Evolutionary conservation across 2,329 filamentous ascomycete genomes (phyloP), one percentile per base, ranked within the genome.

Genomic region (Ophiocordyceps camponoti-floridani): DNA sequence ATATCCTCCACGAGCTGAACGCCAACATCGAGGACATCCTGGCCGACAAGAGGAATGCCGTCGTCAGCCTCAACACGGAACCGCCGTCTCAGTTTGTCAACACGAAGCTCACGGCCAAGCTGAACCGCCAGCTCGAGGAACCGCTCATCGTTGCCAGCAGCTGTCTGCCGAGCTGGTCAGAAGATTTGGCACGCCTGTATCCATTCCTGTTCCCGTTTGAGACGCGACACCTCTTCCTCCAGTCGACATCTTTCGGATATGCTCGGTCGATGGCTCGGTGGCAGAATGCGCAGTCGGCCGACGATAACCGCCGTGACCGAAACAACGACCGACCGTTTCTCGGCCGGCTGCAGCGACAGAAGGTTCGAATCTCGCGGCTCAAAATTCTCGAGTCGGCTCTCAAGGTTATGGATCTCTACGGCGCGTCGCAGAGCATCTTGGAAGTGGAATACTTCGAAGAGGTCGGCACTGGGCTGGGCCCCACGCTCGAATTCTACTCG

Each of bases 361-460:
- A 98, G 62, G 89, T 98, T n/a, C 82, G 91, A 41, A 96, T 98
- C 48, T 94, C 89, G 5, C 78, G 91, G 40, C 78, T 77, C n/a
- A 87, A 93, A 54, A 95, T 98, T 41, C 70, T 98, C 8, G 91
- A 98, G 59, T 96, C 91, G 13, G 91, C 91, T 0, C 71, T 96
- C 60, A 98, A 98, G 62, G 91, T 98, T 28, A 96, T 98, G 89
- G 89, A 98, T 54, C 74, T 96, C 3, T 98, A 98, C 55, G 91
- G 91, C 1, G 85, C 85, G n/a, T 94, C 89, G 1, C 85, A 94
- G 47, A 96, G 89, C 58, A 84, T 96, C 27, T 67, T 98, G 1
- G 91, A 98, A 57, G 89, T 98, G 2, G 93, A 98, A 56, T 98
- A 98, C 57, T 98, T 98, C 53, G 91, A 96, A 55, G 91, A 98